phyloP scores from a whole-genome alignment of 2,329 filamentous ascomycete species.

The Blastomyces emzantsi region DNA sequence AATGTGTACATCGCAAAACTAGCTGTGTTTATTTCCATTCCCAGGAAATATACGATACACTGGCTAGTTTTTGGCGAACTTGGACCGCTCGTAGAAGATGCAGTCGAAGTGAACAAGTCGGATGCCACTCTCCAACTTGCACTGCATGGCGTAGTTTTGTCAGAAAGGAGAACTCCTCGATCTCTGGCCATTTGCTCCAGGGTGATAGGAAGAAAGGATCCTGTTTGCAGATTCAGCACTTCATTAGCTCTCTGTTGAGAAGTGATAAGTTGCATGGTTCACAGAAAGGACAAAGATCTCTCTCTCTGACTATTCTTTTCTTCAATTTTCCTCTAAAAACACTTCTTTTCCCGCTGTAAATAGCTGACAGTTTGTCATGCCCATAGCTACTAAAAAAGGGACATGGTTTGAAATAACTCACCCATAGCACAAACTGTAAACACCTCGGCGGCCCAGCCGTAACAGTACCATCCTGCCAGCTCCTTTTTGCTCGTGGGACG shows the following conservation, averaged over 20 bases:
- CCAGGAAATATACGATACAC: constrained; percentile 75
- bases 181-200: constrained; percentile 89
- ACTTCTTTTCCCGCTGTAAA: not conserved
- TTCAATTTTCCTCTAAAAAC: too few species aligned
- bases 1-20: constrained; percentile 63
- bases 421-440: constrained; percentile 87
- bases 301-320: not conserved
- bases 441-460: constrained; percentile 92
- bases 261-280: not conserved
- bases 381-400: not conserved
- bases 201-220: constrained; percentile 90
- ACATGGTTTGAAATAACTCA: constrained; percentile 18
- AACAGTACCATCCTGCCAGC: constrained; percentile 89
- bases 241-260: not conserved
- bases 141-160: constrained; percentile 66
- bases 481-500: constrained; percentile 82
- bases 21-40: constrained; percentile 66
- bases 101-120: constrained; percentile 13
- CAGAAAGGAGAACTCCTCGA: constrained; percentile 75
- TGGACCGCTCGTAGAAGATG: constrained; percentile 15
- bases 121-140: constrained; percentile 48
- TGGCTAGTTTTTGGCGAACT: constrained; percentile 43
- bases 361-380: not conserved
- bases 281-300: not conserved
- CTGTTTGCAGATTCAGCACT: constrained; percentile 36